Percentiles rank a stretch among this genome's conserved stretches.
These are phyloP conservation scores for Curvularia spicifera DNA, from an alignment of 2,329 filamentous ascomycete species.

Conservation along the genomic window DNA sequence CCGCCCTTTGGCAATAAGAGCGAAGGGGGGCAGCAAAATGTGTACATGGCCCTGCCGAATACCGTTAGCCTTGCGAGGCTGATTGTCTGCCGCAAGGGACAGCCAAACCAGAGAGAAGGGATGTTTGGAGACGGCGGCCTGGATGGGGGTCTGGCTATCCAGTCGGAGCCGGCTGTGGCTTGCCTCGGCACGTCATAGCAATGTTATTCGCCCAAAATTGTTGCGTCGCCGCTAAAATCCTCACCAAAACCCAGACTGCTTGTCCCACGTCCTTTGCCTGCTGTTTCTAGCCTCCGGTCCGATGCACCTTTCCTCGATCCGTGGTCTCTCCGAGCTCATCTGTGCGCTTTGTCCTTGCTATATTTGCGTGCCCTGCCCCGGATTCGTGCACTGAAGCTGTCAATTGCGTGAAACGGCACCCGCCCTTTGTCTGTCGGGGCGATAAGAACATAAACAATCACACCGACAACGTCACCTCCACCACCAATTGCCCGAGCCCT, in stretches of 20 bases:
- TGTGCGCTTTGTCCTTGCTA: conserved; percentile 15
- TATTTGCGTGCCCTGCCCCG: conserved; percentile 14
- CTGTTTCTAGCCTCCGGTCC: conserved; percentile 32
- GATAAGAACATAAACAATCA: neutral
- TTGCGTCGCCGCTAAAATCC: conserved; percentile 21
- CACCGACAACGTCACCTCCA: conserved; percentile 3
- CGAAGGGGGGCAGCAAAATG: neutral
- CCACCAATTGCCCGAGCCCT: conserved; percentile 15
- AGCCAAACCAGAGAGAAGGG: neutral
- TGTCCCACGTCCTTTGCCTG: conserved; percentile 24
- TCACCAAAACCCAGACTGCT: conserved; percentile 22
- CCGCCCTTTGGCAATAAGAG: neutral
- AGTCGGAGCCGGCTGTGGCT: conserved; percentile 22
- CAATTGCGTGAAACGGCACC: conserved; percentile 3
- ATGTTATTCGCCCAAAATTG: conserved; percentile 26
- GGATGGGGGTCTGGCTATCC: conserved; percentile 7
- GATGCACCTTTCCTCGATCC: conserved; percentile 26
- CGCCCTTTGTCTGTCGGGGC: conserved; percentile 14
- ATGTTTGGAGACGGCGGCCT: neutral
- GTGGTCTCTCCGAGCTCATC: conserved; percentile 23
- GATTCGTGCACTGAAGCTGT: conserved; percentile 8
- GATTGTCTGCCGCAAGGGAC: neutral
- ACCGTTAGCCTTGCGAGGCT: conserved; percentile 28
- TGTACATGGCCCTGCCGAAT: conserved; percentile 1
- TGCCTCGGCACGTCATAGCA: conserved; percentile 31